Evolutionary conservation across 306 rosid genomes (phyloP).

Genomic region (Vigna nakashimae): DNA sequence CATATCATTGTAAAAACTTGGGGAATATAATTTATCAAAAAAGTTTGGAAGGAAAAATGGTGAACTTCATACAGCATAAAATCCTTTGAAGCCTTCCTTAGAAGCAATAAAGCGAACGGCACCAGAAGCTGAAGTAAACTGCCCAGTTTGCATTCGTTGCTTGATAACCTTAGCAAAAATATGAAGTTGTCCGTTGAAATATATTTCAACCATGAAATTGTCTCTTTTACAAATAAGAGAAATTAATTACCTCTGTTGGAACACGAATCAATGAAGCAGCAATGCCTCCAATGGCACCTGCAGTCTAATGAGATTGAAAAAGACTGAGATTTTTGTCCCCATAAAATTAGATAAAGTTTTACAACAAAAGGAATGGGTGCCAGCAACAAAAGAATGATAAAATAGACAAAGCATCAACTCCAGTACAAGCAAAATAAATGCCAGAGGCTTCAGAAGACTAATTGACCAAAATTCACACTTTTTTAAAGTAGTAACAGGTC

Average conservation of each 20-base stretch:
- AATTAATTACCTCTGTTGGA: slow-evolving; percentile 86
- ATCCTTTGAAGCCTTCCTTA: slow-evolving; percentile 84
- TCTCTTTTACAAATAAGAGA: slow-evolving; percentile 36
- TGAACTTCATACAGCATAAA: slow-evolving; percentile 75
- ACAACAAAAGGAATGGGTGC: slow-evolving; percentile 33
- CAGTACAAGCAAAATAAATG: slow-evolving; percentile 36
- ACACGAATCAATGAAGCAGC: slow-evolving; percentile 97
- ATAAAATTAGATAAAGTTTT: background rate
- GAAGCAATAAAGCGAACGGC: slow-evolving; percentile 85
- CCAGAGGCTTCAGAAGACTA: slow-evolving; percentile 30
- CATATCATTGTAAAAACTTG: background rate
- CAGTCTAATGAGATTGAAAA: slow-evolving; percentile 69
- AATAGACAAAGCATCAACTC: slow-evolving; percentile 39
- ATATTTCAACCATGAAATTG: slow-evolving; percentile 18
- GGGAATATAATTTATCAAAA: slow-evolving; percentile 26
- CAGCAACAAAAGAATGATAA: slow-evolving; percentile 40
- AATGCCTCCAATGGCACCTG: slow-evolving; percentile 92
- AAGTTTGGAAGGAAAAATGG: slow-evolving; percentile 17
- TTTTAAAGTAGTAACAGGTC: slow-evolving; percentile 34
- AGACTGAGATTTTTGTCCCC: slow-evolving; percentile 9
- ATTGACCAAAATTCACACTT: slow-evolving; percentile 32
- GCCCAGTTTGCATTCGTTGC: slow-evolving; percentile 98
- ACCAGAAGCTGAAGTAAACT: slow-evolving; percentile 78
- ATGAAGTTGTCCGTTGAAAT: slow-evolving; percentile 38
- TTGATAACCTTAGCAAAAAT: slow-evolving; percentile 78